Base-by-base conservation (phyloP, 768 basidiomycete species). In the Xerocomus brunneocitrinus region DNA sequence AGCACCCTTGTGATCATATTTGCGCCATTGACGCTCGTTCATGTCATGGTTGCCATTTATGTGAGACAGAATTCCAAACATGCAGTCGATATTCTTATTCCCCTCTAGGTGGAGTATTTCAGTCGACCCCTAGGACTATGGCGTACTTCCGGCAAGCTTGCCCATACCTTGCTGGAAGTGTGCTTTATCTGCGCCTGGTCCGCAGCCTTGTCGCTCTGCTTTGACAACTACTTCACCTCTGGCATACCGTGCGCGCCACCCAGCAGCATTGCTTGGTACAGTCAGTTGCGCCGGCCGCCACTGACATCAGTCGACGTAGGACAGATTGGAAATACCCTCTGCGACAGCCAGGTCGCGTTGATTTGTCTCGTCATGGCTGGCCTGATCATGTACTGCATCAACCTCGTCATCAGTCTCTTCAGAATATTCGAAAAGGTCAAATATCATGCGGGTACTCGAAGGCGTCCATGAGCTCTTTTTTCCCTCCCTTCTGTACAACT, bases 161-260 rank as follows among this genome's bases (percentile, higher is more conserved):
- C 87, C 3, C 86, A 94, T 64, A 95, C 92, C 7, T 80, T 95
- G 31, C 79, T 84, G 43, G 94, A 95, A 74, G 87, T 93, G 42
- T 75, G 91, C 50, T 93, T 91, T 67, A 92, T 93, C 60, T 95
- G 92, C 70, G 82, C 87, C n/a, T 95, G 92, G 91, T 91, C 90
- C 53, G 89, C 91, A 31, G 85, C 88, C 14, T 78, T 95, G 50
- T 90, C 91, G 16, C 84, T 95, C 49, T 84, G 82, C 57, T 91
- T 95, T 71, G 91, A 95, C 76, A 91, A 95, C 65, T 92, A 85
- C 70, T 92, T 94, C 73, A 94, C 91, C 5, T 89, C 91, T 3
- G 73, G 83, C 24, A 80, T 95, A 43, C 85, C 88, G 31, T 95
- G 93, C 61, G 80, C 87, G 0, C 74, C 84, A 3, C 61, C 71